Base-by-base conservation (phyloP, 1,284 basidiomycete genomes). In the Ceratobasidium sp. region DNA sequence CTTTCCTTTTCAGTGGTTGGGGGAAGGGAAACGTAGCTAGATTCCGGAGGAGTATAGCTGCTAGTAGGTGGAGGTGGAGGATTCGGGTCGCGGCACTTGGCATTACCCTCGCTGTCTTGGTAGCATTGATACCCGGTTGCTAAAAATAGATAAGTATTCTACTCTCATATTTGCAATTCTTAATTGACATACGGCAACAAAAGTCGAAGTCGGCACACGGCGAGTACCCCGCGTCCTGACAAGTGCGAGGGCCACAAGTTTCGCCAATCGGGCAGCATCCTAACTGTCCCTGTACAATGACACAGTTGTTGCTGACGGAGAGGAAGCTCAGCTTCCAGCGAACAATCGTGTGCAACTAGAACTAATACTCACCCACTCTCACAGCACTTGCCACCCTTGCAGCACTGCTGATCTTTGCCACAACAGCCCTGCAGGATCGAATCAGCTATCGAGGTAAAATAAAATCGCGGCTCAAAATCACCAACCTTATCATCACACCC, bases 211-310 rank as follows among this genome's bases (percentile, higher is more conserved):
- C 68, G 13, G 12, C 5, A 70, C 68, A 70, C 6, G 33, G 68
- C 20, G 26, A 56, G 26, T 70, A 70, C 5, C 52, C 68, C 2
- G 68, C 40, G 13, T 52, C 54, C n/a, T 46, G 7, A 56, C 68
- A 70, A 3, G 68, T 59, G 26, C 54, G 68, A 57, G 68, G 28
- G 6, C 54, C 44, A 38, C 68, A 70, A 9, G 52, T 70, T 59
- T 70, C 33, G n/a, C 68, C 68, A 26, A 59, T 59, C 9, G 68
- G 68, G n/a, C 68, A 70, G 38, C 68, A 70, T 40, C 68, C 68
- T 28, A 70, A 44, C 28, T 70, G 17, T 13, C 54, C 68, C 17
- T 70, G 57, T 26, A 70, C 26, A 26, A 57, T 70, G 10, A 70
- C 68, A 26, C 68, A 70, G 38, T 70, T 59, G 17, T 70, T 42